Evolutionary conservation across 345 rosid species (phyloP).

Genomic region (Sonneratia caseolaris): DNA sequence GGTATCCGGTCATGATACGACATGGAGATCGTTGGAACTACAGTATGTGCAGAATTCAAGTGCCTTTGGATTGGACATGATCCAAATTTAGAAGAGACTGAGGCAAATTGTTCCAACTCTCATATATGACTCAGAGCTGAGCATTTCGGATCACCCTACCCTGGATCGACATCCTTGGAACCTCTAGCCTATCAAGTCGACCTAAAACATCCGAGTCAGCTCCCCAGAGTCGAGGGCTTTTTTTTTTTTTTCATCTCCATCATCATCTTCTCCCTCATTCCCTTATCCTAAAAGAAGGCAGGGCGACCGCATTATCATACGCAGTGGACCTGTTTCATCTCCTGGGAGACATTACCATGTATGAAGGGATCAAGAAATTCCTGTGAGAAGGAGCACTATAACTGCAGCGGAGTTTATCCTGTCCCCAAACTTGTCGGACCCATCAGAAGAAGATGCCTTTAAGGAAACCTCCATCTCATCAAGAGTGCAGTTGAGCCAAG

Average conservation of each 20-base stretch:
- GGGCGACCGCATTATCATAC: slow-evolving; percentile 75
- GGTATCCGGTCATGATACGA: background rate
- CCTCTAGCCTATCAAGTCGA: slow-evolving; percentile 88
- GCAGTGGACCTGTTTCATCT: slow-evolving; percentile 84
- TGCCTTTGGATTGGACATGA: background rate
- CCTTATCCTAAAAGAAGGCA: slow-evolving; percentile 92
- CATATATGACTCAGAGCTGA: slow-evolving; percentile 53
- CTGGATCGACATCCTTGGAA: slow-evolving; percentile 87
- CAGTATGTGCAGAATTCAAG: background rate
- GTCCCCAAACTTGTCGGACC: slow-evolving; percentile 54
- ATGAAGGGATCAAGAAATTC: slow-evolving; percentile 61
- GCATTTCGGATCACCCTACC: slow-evolving; percentile 90
- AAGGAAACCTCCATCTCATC: slow-evolving; percentile 94
- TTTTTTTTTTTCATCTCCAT: slow-evolving; percentile 16
- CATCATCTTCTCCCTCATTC: slow-evolving; percentile 77
- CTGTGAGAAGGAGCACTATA: slow-evolving; percentile 19
- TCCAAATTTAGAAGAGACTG: background rate
- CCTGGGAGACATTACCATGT: slow-evolving; percentile 75
- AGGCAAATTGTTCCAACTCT: background rate
- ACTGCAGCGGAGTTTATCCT: slow-evolving; percentile 85
- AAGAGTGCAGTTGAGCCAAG: slow-evolving; percentile 85
- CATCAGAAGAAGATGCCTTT: slow-evolving; percentile 51
- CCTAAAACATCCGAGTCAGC: slow-evolving; percentile 86
- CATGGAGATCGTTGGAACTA: background rate
- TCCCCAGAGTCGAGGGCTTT: slow-evolving; percentile 81